Evolutionary conservation across 192 early-diverging fungal genomes (phyloP), one percentile per base, ranked within the genome.

Genomic region (Obelidium mucronatum): DNA sequence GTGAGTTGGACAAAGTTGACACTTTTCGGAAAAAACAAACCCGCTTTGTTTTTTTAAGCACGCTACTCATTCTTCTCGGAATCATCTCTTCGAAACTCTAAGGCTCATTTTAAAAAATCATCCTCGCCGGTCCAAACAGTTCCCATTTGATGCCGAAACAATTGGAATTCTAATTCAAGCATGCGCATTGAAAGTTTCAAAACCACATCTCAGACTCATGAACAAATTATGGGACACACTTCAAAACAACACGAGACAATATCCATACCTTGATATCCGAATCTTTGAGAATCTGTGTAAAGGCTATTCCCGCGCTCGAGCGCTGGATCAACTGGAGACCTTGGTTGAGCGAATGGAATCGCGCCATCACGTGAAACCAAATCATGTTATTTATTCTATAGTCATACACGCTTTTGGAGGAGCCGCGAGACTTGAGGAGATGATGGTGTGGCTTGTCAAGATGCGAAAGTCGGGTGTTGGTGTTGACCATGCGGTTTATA

Each of bases 371-470:
- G 44, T 40, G 22, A 19, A 51, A 24, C 66, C 66, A 17, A 68
- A 42, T n/a, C 6, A 4, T 28, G 28, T 68, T 31, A 5, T 68
- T 8, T 68, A 68, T 51, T 48, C 66, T 17, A 40, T 24, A 24
- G 28, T 68, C 4, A 28, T 68, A 8, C 24, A 48, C 30, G 44
- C 37, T 4, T 52, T 48, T 68, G 30, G 34, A 52, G 19, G 30
- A 52, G 28, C 66, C n/a, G 66, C 19, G 13, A 33, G 66, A 40
- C 6, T 52, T 17, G 66, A 52, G n/a, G 39, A 68, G 13, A 51
- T 68, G 44, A 68, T 68, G 66, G 42, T 40, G 26, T 68, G 66
- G 66, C 51, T 68, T 52, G 66, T n/a, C 19, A 33, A 31, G 31
- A 48, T 68, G 42, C 40, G 48, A 15, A 30, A 52, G 31, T 4